Evolutionary conservation across 805 yeast genomes (phyloP).

Genomic region (Candida endomychidarum): DNA sequence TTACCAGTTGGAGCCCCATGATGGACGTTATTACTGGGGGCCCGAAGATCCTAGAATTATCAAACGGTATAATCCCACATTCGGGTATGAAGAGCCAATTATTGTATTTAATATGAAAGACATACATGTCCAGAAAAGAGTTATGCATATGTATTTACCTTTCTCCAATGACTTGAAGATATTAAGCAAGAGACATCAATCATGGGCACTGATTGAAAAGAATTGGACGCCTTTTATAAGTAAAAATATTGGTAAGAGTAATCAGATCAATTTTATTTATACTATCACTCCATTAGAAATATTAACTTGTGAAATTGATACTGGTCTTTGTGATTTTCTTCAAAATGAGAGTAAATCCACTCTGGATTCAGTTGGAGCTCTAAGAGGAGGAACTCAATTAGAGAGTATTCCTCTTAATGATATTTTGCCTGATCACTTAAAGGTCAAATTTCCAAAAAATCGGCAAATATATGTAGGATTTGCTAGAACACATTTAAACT

Average conservation of each 20-base stretch:
- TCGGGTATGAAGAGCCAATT: slow-evolving; percentile 30
- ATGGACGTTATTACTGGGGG: slow-evolving; percentile 18
- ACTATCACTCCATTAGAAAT: slow-evolving; percentile 30
- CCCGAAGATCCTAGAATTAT: slow-evolving; percentile 54
- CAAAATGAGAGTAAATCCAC: slow-evolving; percentile 19
- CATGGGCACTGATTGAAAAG: slow-evolving; percentile 20
- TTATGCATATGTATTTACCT: slow-evolving; percentile 24
- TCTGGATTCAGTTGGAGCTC: slow-evolving; percentile 22
- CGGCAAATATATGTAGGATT: slow-evolving; percentile 49
- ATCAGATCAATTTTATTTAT: slow-evolving; percentile 23
- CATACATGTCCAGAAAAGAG: slow-evolving; percentile 18
- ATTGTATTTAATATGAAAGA: slow-evolving; percentile 22
- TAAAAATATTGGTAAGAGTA: slow-evolving; percentile 4
- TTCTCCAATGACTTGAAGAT: slow-evolving; percentile 17
- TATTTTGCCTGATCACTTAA: slow-evolving; percentile 16
- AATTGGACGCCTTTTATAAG: slow-evolving; percentile 30
- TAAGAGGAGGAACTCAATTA: slow-evolving; percentile 33
- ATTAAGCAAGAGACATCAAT: slow-evolving; percentile 16
- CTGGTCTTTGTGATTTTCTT: slow-evolving; percentile 28
- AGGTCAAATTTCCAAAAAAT: slow-evolving; percentile 17
- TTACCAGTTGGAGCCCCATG: slow-evolving; percentile 10
- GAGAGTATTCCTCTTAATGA: slow-evolving; percentile 19
- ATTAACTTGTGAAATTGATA: slow-evolving; percentile 27
- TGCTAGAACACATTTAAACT: slow-evolving; percentile 42
- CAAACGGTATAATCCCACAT: slow-evolving; percentile 26